Evolutionary conservation across 495 filamentous ascomycete genomes (phyloP), one percentile per base, ranked within the genome.

Genomic region (Trichoderma asperelloides): DNA sequence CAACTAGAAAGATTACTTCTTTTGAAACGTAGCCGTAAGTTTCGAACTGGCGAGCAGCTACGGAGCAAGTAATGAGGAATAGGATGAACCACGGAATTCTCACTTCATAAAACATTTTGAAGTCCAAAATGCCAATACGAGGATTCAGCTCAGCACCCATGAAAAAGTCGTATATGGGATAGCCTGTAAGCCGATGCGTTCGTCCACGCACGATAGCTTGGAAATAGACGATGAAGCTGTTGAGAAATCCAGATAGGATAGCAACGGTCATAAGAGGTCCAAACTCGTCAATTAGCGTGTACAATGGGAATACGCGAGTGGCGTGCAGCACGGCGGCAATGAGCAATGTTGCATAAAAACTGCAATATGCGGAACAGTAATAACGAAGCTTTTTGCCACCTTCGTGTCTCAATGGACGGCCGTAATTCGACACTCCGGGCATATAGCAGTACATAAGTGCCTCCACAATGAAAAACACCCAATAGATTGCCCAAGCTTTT

Each of bases 61-160:
- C 86, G 64, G 86, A 91, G 72, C 86, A 83, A 55, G 87, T 88
- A 47, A 95, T 80, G 64, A 94, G 82, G 71, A 97, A 88, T 30
- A 98, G 84, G 65, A 96, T 96, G 78, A 87, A 98, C 95, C 95
- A 98, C 51, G 95, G 95, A 63, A 98, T 83, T 68, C 95, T 90
- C 69, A 98, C 94, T 79, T 98, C 95, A 74, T 93, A 96, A 81
- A 98, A 97, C 95, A 98, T 98, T 84, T 98, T 98, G 80, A 97
- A 91, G 75, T 98, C 95, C 67, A 98, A 81, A 69, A 93, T 87
- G 28, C 89, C 90, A 75, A 97, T 89, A 62, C 95, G 85, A 9
- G 95, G 95, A 81, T 98, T 97, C 62, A 98, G 82, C 81, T 98
- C 94, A 13, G 95, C 92, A 66, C 94, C 94, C 93, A 98, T 96